phyloP scores from a whole-genome alignment of 306 rosid species.

The Abrus pulchellus region DNA sequence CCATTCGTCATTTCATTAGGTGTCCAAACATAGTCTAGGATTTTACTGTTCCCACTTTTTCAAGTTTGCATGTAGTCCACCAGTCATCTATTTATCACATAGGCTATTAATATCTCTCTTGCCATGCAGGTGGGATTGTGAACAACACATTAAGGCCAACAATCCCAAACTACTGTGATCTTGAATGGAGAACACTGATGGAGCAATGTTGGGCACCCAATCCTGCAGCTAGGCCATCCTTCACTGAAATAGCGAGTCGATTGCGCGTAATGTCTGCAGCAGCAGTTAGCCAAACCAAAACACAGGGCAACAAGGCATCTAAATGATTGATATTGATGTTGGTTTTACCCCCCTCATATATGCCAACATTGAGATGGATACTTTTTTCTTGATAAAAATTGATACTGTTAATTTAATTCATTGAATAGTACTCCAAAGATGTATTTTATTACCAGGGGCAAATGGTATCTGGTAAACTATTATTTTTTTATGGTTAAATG shows the following conservation, averaged over 20 bases:
- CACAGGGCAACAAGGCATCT: slow-evolving; percentile 48
- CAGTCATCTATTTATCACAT: background rate
- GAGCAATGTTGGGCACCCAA: slow-evolving; percentile 94
- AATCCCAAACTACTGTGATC: slow-evolving; percentile 74
- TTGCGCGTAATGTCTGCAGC: slow-evolving; percentile 76
- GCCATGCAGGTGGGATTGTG: slow-evolving; percentile 83
- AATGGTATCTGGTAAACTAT: slow-evolving; percentile 33
- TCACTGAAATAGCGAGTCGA: slow-evolving; percentile 79
- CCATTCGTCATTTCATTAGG: background rate
- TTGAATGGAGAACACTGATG: slow-evolving; percentile 85
- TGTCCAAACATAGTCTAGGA: slow-evolving; percentile 4
- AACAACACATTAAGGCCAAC: slow-evolving; percentile 83
- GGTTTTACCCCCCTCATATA: background rate
- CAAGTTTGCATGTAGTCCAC: slow-evolving; percentile 24
- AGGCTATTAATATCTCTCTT: slow-evolving; percentile 15
- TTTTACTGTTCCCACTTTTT: background rate
- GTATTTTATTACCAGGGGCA: slow-evolving; percentile 25
- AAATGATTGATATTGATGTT: slow-evolving; percentile 48
- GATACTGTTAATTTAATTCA: slow-evolving; percentile 37
- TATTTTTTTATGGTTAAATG: slow-evolving; percentile 25
- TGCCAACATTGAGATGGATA: slow-evolving; percentile 1
- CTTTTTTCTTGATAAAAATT: background rate
- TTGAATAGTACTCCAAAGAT: slow-evolving; percentile 37
- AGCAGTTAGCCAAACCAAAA: slow-evolving; percentile 68
- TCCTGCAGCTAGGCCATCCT: slow-evolving; percentile 79